Conservation (phyloP, 176 grass and related monocot species). For the Zoysia pacifica region DNA sequence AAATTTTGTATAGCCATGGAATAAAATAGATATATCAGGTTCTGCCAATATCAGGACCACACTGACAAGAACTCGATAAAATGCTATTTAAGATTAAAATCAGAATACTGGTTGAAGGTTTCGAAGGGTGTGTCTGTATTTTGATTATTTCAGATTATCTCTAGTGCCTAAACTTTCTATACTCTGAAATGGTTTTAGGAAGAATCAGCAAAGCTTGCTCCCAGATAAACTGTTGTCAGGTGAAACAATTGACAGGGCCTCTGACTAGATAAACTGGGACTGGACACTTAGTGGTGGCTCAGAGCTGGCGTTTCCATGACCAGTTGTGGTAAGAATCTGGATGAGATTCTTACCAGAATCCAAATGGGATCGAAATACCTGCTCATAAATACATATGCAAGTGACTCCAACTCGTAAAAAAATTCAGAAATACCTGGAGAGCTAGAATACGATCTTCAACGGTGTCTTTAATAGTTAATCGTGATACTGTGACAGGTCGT, state of each 20-base stretch:
- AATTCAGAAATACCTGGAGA: constrained; percentile 70
- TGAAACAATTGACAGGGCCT: not conserved
- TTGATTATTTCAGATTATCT: not conserved
- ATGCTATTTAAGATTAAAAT: not conserved
- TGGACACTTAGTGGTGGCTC: not conserved
- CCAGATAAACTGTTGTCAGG: not conserved
- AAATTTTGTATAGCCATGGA: constrained; percentile 12
- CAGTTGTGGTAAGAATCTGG: not conserved
- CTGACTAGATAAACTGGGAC: not conserved
- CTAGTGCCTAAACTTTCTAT: not conserved
- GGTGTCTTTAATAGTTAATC: constrained; percentile 86
- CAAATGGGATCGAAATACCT: not conserved
- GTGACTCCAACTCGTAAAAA: not conserved
- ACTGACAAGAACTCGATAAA: not conserved
- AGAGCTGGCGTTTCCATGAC: not conserved
- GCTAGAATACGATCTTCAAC: constrained; percentile 96
- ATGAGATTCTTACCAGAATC: constrained; percentile 11
- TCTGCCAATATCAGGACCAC: not conserved
- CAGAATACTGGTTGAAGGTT: not conserved
- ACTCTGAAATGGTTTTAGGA: not conserved
- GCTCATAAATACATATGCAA: constrained; percentile 6
- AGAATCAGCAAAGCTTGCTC: not conserved
- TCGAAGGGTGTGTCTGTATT: not conserved
- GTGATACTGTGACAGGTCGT: constrained; percentile 83
- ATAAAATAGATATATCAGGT: not conserved